Evolutionary conservation across 148 eudicot genomes (phyloP).

Genomic region (Mesembryanthemum crystallinum): DNA sequence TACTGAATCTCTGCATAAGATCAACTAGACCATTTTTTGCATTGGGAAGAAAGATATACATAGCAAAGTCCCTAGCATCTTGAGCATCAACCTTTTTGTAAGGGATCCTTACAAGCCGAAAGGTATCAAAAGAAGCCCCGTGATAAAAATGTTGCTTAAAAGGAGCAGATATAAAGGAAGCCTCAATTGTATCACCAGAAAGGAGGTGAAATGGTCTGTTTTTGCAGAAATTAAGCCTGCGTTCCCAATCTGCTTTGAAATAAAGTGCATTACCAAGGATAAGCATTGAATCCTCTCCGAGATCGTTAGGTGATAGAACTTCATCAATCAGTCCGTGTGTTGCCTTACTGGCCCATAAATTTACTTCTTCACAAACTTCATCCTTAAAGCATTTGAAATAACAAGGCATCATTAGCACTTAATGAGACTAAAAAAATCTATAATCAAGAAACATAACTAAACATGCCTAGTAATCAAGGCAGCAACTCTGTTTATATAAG

Average conservation of each 20-base stretch:
- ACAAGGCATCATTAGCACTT: neutral
- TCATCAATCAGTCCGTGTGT: constrained; percentile 13
- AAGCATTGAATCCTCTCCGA: constrained; percentile 10
- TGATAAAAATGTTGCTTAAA: neutral
- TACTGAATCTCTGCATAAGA: constrained; percentile 16
- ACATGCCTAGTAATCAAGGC: neutral
- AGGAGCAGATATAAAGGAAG: neutral
- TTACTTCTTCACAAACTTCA: constrained; percentile 18
- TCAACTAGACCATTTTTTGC: constrained; percentile 5
- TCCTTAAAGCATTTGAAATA: neutral
- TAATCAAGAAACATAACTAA: neutral
- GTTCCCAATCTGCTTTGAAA: constrained; percentile 20
- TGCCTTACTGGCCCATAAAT: constrained; percentile 16
- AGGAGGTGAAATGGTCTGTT: constrained; percentile 10
- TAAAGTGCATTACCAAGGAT: constrained; percentile 22
- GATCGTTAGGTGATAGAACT: constrained; percentile 3
- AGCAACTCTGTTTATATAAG: neutral
- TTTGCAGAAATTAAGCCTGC: neutral
- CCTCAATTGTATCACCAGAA: neutral
- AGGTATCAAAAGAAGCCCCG: constrained; percentile 13
- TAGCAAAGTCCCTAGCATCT: constrained; percentile 17
- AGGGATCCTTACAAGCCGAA: constrained; percentile 17
- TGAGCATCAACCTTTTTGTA: constrained; percentile 2
- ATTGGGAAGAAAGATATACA: constrained; percentile 27
- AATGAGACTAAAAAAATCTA: neutral